Conservation (phyloP, 176 grass and related monocot genomes). For the Musa troglodytarum region DNA sequence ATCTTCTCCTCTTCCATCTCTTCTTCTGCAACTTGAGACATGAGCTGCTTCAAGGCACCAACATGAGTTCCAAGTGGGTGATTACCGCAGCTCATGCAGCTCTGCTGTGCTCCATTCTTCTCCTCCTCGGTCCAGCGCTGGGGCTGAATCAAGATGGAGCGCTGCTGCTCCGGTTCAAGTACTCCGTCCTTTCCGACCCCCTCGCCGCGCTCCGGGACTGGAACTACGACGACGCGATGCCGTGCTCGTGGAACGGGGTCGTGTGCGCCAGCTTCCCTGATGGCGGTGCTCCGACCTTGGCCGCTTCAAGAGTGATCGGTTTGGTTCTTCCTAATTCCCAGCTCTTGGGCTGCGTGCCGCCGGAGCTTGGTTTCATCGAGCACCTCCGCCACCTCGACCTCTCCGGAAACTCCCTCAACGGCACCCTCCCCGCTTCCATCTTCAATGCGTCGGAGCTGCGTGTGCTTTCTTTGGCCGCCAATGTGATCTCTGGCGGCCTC, state of each 20-base stretch:
- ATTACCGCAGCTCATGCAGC: neutral
- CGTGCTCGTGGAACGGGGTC: constrained; percentile 81
- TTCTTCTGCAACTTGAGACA: constrained; percentile 3
- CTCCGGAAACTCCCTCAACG: constrained; percentile 75
- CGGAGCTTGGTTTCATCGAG: constrained; percentile 51
- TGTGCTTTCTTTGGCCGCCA: constrained; percentile 57
- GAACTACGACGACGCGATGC: constrained; percentile 51
- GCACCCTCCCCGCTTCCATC: constrained; percentile 37
- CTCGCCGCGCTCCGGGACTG: constrained; percentile 48
- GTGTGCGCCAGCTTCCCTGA: constrained; percentile 49
- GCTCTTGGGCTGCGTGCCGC: constrained; percentile 50
- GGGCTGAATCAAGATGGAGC: constrained; percentile 60
- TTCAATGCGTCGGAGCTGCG: constrained; percentile 52
- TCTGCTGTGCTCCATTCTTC: constrained; percentile 3
- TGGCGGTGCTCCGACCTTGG: neutral
- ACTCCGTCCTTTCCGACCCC: constrained; percentile 54
- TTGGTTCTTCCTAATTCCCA: constrained; percentile 58
- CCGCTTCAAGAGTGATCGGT: constrained; percentile 38
- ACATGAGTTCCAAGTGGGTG: neutral
- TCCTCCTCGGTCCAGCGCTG: constrained; percentile 14
- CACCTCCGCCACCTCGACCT: constrained; percentile 82
- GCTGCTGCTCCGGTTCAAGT: constrained; percentile 68
- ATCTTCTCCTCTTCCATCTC: neutral
- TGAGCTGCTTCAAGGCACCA: constrained; percentile 10
- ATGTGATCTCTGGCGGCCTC: constrained; percentile 49